Percentiles rank a stretch among this genome's conserved stretches.
phyloP scores from a whole-genome alignment of 306 rosid genomes.

The Cicer arietinum region DNA sequence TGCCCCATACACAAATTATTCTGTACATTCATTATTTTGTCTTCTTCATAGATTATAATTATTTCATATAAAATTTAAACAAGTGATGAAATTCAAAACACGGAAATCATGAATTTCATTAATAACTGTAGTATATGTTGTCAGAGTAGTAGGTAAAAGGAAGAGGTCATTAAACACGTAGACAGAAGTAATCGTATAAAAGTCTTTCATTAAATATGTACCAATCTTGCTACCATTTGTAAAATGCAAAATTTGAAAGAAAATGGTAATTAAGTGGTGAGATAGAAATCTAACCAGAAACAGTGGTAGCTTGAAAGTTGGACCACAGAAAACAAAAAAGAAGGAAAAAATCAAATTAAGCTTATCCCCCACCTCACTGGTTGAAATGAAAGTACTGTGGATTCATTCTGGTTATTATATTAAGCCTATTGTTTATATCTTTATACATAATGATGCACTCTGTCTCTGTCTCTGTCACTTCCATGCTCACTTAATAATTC shows the following conservation, averaged over 20 bases:
- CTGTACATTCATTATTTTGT: neutral
- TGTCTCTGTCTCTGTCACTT: neutral
- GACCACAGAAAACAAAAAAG: neutral
- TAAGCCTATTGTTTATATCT: neutral
- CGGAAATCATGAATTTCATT: neutral
- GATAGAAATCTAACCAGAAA: slow-evolving; percentile 2
- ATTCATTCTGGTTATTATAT: neutral
- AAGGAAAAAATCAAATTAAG: neutral
- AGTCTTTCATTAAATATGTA: too few species aligned
- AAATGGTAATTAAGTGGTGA: neutral
- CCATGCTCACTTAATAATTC: neutral
- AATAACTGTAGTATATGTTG: too few species aligned
- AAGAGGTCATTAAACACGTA: too few species aligned
- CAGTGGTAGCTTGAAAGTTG: neutral
- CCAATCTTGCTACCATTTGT: too few species aligned
- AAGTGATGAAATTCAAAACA: neutral
- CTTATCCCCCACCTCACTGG: neutral
- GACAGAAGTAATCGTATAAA: too few species aligned
- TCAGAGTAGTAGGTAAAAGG: too few species aligned
- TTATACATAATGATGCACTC: neutral
- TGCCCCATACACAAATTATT: neutral
- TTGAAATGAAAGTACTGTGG: neutral
- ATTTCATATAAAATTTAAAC: too few species aligned
- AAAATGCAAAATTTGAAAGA: too few species aligned
- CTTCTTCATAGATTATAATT: neutral